Base-by-base conservation (phyloP, 2,329 filamentous ascomycete genomes). In the Simplicillium sp. region DNA sequence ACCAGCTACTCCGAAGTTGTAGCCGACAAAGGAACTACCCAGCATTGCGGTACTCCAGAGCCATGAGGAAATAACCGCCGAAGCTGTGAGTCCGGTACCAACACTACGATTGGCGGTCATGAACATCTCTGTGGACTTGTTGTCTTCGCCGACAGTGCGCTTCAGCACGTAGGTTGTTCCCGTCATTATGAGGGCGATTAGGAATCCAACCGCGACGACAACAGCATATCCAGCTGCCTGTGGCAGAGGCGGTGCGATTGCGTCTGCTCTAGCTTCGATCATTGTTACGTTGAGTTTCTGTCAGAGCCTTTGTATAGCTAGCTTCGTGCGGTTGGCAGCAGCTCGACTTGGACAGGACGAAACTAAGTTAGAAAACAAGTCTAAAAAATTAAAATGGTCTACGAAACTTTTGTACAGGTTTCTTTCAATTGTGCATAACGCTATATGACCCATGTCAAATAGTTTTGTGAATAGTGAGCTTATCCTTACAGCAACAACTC, bases 21-120 rank as follows among this genome's bases (percentile, higher is more conserved):
- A 75, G 1, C 71, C 71, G 1, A 75, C 68, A 3, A 73, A 57
- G 0, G 63, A 63, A 9, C 67, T 68, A 1, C 70, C 69, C 1
- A 75, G 55, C 46, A 75, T 62, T 0, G 71, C 68, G 0, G 70
- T 75, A 16, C 66, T 70, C 68, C 69, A 74, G 2, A 73, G 61
- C 71, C 71, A 75, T 0, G 68, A 72, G 28, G 70, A 74, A 14
- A 74, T 65, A 1, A 75, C 70, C 7, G 71, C 71, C 0, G 71
- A 74, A 3, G 70, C 65, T 8, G 70, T 73, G 17, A 75, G 46
- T 1, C 71, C 71, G 0, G 69, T 70, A 2, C 66, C 62, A 1
- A 75, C 68, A 8, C 58, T 63, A 4, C 70, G 63, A 40, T 75
- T 73, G 3, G 71, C 71, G 0, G 67, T 70, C 64, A 73, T 74